phyloP scores from a whole-genome alignment of 2,329 filamentous ascomycete species.

The Alternaria sp. region DNA sequence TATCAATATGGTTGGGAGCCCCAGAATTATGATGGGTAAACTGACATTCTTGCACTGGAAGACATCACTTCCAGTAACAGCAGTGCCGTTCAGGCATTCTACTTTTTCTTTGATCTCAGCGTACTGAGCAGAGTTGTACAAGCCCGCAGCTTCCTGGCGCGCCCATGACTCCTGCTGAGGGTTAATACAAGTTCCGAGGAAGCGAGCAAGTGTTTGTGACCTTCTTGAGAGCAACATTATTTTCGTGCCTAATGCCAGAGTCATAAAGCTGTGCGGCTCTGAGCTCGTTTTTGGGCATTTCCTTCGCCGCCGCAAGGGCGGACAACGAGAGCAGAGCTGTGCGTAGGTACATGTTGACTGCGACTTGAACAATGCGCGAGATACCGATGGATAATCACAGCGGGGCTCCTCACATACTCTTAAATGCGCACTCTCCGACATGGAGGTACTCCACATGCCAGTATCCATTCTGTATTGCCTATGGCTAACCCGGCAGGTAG shows the following conservation, averaged over 20 bases:
- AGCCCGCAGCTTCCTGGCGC: constrained; percentile 44
- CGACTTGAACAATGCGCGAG: constrained; percentile 13
- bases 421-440: constrained; percentile 30
- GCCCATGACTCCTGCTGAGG: constrained; percentile 49
- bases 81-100: constrained; percentile 51
- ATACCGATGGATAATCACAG: constrained; percentile 1
- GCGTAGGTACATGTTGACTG: constrained; percentile 41
- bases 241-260: constrained; percentile 51
- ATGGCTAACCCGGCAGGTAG: constrained; percentile 44
- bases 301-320: constrained; percentile 46
- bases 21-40: too few relatives aligned
- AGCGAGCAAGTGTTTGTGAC: constrained; percentile 21
- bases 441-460: constrained; percentile 25
- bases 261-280: constrained; percentile 51
- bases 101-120: constrained; percentile 46
- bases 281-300: constrained; percentile 48
- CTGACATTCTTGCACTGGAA: constrained; percentile 47
- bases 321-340: constrained; percentile 44
- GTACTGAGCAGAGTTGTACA: constrained; percentile 48
- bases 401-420: constrained; percentile 19
- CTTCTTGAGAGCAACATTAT: constrained; percentile 49
- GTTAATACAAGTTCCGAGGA: constrained; percentile 27
- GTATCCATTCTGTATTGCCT: constrained; percentile 20
- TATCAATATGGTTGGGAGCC: constrained; percentile 11
- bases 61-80: constrained; percentile 45